phyloP scores from a whole-genome alignment of 2,329 filamentous ascomycete species.

The Pseudogymnoascus sp. region DNA sequence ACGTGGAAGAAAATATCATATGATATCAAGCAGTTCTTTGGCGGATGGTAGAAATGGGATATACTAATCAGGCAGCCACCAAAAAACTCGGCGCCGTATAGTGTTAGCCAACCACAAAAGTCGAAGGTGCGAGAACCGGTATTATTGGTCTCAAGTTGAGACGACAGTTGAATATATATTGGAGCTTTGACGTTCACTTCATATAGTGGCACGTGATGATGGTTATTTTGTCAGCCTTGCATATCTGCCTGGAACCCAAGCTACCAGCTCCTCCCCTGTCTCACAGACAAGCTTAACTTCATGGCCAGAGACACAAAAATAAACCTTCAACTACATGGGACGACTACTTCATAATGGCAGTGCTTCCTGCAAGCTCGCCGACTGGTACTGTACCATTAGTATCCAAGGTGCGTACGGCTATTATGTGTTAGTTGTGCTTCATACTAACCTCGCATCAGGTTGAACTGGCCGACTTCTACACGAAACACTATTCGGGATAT shows the following conservation, averaged over 20 bases:
- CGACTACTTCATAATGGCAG: not conserved
- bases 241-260: conserved; percentile 13
- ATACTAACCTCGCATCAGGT: conserved; percentile 34
- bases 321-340: not conserved
- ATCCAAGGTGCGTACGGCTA: not conserved
- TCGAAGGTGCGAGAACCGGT: not conserved
- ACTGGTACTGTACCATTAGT: not conserved
- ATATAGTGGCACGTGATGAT: not conserved
- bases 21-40: not conserved
- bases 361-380: conserved; percentile 7
- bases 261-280: not conserved
- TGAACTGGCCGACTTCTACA: conserved; percentile 50
- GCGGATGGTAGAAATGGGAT: not conserved
- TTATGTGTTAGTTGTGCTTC: not conserved
- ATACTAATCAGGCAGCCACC: not conserved
- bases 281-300: not conserved
- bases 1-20: not conserved
- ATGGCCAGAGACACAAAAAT: not conserved
- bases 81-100: not conserved
- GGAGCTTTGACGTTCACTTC: conserved; percentile 5
- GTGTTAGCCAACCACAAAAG: not conserved
- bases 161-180: not conserved
- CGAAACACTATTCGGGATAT: conserved; percentile 47
- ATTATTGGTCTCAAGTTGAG: not conserved
- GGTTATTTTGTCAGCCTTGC: conserved; percentile 16